Evolutionary conservation across 305 asterid species (phyloP).

Genomic region (Ilex paraguariensis): DNA sequence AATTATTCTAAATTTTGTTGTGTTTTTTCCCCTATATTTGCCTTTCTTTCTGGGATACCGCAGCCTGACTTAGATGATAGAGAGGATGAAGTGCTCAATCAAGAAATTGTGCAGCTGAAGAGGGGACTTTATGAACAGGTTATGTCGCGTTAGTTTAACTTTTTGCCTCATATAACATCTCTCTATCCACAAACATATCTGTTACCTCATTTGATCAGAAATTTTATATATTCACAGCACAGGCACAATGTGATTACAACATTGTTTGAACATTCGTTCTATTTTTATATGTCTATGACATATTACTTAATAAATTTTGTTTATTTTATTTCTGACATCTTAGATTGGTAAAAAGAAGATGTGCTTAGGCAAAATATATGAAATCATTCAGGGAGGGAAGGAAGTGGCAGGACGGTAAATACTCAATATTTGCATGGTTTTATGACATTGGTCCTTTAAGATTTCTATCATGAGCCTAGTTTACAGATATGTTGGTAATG

Average conservation of each 20-base stretch:
- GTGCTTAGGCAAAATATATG: slow-evolving; percentile 44
- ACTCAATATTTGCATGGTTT: slow-evolving; percentile 10
- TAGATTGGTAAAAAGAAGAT: slow-evolving; percentile 67
- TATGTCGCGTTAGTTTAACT: not conserved
- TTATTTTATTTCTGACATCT: slow-evolving; percentile 16
- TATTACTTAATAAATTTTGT: not conserved
- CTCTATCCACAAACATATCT: not conserved
- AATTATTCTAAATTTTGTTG: too few relatives aligned
- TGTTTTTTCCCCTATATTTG: too few relatives aligned
- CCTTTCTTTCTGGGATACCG: slow-evolving; percentile 6
- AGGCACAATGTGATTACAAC: not conserved
- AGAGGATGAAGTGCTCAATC: slow-evolving; percentile 63
- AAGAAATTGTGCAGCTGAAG: slow-evolving; percentile 67
- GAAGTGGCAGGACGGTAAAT: slow-evolving; percentile 47
- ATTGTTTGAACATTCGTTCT: not conserved
- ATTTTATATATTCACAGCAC: not conserved
- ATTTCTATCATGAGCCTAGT: too few relatives aligned
- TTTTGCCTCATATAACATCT: slow-evolving; percentile 3
- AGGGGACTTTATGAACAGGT: slow-evolving; percentile 68
- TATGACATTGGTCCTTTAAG: not conserved
- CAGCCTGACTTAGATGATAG: slow-evolving; percentile 91
- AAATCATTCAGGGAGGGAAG: slow-evolving; percentile 51
- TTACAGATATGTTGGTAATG: not conserved
- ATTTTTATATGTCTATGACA: not conserved
- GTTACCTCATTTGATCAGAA: not conserved